These are phyloP conservation scores for Pythium folliculosum DNA, from an alignment of 352 stramenopile genomes.

Conservation along the genomic window DNA sequence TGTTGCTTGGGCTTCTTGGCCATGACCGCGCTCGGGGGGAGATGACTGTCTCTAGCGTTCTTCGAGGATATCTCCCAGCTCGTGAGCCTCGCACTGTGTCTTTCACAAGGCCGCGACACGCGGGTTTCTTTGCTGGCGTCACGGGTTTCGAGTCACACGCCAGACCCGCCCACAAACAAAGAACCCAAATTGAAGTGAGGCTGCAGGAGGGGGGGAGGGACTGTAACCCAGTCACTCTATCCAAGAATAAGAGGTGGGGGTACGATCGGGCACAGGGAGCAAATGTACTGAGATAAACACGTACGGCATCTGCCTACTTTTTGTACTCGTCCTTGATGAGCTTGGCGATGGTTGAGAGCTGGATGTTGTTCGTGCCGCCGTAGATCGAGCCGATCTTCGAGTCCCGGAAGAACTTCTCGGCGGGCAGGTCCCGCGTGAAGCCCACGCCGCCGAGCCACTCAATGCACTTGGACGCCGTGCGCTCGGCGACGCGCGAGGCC, in stretches of 20 bases:
- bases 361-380: constrained; percentile 97
- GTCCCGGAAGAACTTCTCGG: constrained; percentile 97
- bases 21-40: constrained; percentile 7
- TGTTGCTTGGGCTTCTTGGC: constrained; percentile 26
- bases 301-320: constrained; percentile 38
- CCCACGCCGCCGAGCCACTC: constrained; percentile 96
- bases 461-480: constrained; percentile 95
- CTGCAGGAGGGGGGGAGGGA: neutral
- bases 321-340: constrained; percentile 89
- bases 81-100: neutral
- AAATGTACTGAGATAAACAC: constrained; percentile 9
- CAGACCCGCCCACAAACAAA: constrained; percentile 5
- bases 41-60: constrained; percentile 1
- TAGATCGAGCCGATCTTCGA: constrained; percentile 98
- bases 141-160: constrained; percentile 25
- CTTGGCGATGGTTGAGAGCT: constrained; percentile 95
- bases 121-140: constrained; percentile 9
- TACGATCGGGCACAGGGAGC: neutral
- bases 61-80: constrained; percentile 3
- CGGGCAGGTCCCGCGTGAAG: constrained; percentile 94
- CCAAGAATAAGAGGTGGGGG: neutral
- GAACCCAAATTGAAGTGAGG: constrained; percentile 34
- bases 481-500: constrained; percentile 94
- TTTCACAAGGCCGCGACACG: constrained; percentile 27
- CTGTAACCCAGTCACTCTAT: constrained; percentile 18